Percentiles rank a stretch among this genome's conserved stretches.
phyloP scores from a whole-genome alignment of 2,329 filamentous ascomycete species.

The Alternaria hordeiaustralica region DNA sequence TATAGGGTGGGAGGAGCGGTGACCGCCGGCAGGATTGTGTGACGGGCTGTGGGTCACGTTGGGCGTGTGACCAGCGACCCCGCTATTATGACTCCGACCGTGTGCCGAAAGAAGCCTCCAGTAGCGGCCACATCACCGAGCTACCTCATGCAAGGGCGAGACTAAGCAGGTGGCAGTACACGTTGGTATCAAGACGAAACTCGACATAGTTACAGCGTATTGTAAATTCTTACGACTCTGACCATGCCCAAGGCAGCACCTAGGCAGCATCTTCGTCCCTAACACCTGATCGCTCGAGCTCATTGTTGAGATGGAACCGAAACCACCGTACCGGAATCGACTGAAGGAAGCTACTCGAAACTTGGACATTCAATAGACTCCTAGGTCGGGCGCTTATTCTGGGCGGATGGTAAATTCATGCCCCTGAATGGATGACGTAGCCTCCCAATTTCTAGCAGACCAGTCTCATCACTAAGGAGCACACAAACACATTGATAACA shows the following conservation, averaged over 20 bases:
- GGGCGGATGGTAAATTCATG: background rate
- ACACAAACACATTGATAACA: background rate
- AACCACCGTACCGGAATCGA: background rate
- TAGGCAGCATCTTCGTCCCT: background rate
- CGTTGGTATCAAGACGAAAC: background rate
- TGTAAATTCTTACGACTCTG: background rate
- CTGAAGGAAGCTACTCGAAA: background rate
- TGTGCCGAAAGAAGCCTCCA: background rate
- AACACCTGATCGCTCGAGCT: background rate
- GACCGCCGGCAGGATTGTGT: background rate
- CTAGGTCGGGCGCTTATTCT: background rate
- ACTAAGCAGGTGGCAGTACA: background rate
- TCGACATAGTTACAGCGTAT: background rate
- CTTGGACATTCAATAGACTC: background rate
- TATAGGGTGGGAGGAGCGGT: slow-evolving; percentile 21
- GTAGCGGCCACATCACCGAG: background rate
- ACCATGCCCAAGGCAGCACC: background rate
- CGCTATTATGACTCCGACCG: slow-evolving; percentile 9
- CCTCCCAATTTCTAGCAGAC: background rate
- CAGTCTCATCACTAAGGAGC: background rate
- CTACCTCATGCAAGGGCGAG: background rate
- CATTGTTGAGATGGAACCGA: background rate
- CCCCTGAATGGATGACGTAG: background rate
- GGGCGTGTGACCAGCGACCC: slow-evolving; percentile 14
- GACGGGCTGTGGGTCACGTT: slow-evolving; percentile 4